A percentile compares a stretch with the other conserved stretches of the same genome.
These are phyloP conservation scores for Boletus sp. DNA, from an alignment of 1,284 basidiomycete genomes.

Conservation along the genomic window DNA sequence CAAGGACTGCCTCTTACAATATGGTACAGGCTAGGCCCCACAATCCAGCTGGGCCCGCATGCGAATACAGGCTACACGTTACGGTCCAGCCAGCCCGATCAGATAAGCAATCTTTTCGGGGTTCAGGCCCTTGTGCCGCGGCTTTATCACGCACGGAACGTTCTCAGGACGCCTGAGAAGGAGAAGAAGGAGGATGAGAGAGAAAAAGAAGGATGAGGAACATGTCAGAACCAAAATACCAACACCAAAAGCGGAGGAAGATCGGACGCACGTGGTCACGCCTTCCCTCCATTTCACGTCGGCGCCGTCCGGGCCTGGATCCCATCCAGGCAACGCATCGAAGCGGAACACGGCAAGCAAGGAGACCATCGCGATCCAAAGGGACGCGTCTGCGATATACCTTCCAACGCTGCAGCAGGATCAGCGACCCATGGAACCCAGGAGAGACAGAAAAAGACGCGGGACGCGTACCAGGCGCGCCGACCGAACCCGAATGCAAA, in stretches of 20 bases:
- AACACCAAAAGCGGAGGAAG: background rate
- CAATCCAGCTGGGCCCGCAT: background rate
- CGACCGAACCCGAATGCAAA: constrained; percentile 47
- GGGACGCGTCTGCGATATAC: constrained; percentile 38
- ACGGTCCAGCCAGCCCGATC: constrained; percentile 9
- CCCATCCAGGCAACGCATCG: constrained; percentile 14
- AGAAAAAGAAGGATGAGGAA: background rate
- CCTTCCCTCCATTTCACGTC: constrained; percentile 24
- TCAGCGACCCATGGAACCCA: background rate
- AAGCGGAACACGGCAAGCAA: constrained; percentile 22
- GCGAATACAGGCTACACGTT: background rate
- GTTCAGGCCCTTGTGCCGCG: constrained; percentile 9
- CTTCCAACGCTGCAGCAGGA: constrained; percentile 27
- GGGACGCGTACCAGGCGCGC: constrained; percentile 36
- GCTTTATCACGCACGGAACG: constrained; percentile 15
- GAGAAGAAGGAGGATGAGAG: background rate
- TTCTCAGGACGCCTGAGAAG: constrained; percentile 15
- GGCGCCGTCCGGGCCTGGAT: constrained; percentile 22
- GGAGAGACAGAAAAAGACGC: background rate
- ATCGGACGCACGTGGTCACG: constrained; percentile 23
- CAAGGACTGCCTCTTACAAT: background rate
- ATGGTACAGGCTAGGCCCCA: background rate
- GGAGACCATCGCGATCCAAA: constrained; percentile 25
- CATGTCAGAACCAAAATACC: background rate
- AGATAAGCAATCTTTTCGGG: constrained; percentile 15